Evolutionary conservation across 306 rosid species (phyloP).

Genomic region (Begonia peltatifolia): DNA sequence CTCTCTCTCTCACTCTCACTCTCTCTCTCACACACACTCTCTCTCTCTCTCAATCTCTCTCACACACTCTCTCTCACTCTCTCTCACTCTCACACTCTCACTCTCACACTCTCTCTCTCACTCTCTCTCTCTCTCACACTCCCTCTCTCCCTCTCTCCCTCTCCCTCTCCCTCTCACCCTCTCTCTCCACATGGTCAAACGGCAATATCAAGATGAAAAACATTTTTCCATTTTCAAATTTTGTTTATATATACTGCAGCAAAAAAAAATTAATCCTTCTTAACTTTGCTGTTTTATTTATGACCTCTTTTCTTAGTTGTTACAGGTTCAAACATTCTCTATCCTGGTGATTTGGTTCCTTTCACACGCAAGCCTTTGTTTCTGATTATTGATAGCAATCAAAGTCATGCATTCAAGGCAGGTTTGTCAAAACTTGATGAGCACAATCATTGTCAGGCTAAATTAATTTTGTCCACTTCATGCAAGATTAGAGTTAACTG

Average conservation of each 20-base stretch:
- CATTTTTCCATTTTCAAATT: too few relatives aligned
- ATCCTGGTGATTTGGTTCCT: constrained; percentile 91
- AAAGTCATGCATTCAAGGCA: constrained; percentile 99
- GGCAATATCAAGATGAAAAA: too few relatives aligned
- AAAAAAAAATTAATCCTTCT: too few relatives aligned
- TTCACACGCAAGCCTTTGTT: constrained; percentile 93
- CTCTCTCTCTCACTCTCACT: constrained; percentile 3
- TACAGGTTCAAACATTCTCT: constrained; percentile 74
- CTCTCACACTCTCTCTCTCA: constrained; percentile 2
- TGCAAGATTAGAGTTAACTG: neutral
- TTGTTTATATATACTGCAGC: too few relatives aligned
- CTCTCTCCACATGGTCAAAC: neutral
- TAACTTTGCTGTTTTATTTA: neutral
- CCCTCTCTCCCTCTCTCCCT: constrained; percentile 5
- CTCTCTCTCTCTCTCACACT: constrained; percentile 4
- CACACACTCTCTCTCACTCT: constrained; percentile 4
- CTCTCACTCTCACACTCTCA: constrained; percentile 4
- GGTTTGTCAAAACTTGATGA: constrained; percentile 89
- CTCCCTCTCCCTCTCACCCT: neutral
- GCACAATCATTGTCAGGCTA: constrained; percentile 23
- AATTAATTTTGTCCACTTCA: constrained; percentile 13
- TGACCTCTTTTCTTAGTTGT: neutral
- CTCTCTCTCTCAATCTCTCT: too few relatives aligned
- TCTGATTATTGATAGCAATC: constrained; percentile 87
- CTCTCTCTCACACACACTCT: constrained; percentile 4